Conservation (phyloP, 148 eudicot genomes). For the Cornus kousa region DNA sequence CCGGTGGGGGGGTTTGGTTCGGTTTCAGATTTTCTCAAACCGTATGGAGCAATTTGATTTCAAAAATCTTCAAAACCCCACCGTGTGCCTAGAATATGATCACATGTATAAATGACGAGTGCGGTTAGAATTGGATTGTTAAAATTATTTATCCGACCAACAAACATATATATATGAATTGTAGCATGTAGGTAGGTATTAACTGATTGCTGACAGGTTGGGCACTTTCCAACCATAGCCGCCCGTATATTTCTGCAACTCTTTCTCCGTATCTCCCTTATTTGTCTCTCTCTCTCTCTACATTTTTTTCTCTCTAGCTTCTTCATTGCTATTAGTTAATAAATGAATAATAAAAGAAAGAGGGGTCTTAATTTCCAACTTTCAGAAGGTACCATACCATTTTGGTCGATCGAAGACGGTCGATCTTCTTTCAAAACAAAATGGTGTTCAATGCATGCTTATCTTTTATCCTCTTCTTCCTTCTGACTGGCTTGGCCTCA, state of each 20-base stretch:
- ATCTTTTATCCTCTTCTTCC: slow-evolving; percentile 44
- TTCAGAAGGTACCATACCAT: background rate
- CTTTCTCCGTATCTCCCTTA: slow-evolving; percentile 3
- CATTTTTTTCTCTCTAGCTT: background rate
- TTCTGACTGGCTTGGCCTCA: slow-evolving; percentile 46
- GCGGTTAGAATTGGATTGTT: too few species aligned
- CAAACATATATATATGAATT: too few species aligned
- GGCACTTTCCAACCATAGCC: background rate
- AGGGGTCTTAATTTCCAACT: background rate
- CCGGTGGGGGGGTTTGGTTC: too few species aligned
- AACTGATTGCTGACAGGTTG: background rate
- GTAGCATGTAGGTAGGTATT: background rate
- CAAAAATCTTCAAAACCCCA: too few species aligned
- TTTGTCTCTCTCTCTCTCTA: background rate
- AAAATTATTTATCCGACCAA: too few species aligned
- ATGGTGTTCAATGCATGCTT: slow-evolving; percentile 41
- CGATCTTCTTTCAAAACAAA: slow-evolving; percentile 12
- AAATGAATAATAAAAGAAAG: background rate
- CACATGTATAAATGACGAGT: too few species aligned
- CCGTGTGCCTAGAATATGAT: too few species aligned
- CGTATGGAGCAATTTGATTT: too few species aligned
- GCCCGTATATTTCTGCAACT: background rate
- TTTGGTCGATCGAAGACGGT: slow-evolving; percentile 5
- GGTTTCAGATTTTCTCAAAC: too few species aligned
- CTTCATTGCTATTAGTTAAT: background rate